A percentile compares a stretch with the other conserved stretches of the same genome.
Conservation (phyloP, 1,284 basidiomycete species). For the Hemileia vastatrix region DNA sequence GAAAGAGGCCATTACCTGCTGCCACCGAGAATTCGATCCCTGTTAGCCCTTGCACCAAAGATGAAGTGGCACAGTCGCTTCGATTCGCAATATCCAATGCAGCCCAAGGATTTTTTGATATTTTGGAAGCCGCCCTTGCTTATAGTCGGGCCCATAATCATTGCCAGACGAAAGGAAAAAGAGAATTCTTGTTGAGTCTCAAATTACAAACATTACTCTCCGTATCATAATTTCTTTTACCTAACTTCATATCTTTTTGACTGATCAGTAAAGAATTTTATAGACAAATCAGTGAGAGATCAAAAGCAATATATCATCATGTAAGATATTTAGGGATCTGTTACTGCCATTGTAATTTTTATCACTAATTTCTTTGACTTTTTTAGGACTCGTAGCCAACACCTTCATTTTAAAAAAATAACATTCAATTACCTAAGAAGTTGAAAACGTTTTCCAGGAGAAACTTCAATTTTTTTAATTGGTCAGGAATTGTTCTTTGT, state of each 20-base stretch:
- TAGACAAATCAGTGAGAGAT: background rate
- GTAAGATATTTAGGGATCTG: too few species aligned
- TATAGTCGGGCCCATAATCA: background rate
- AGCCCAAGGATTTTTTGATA: slow-evolving; percentile 1
- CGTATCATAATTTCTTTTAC: background rate
- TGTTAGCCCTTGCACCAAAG: background rate
- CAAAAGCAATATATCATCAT: too few species aligned
- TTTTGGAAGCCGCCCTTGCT: background rate
- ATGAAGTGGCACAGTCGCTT: slow-evolving; percentile 5
- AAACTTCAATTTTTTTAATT: too few species aligned
- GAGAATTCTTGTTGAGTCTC: background rate
- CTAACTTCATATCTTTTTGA: background rate
- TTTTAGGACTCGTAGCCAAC: too few species aligned
- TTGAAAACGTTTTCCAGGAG: too few species aligned
- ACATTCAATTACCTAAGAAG: too few species aligned
- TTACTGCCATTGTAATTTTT: too few species aligned
- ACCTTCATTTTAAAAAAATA: too few species aligned
- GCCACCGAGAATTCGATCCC: slow-evolving; percentile 43
- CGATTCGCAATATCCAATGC: slow-evolving; percentile 6
- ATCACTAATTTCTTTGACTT: too few species aligned
- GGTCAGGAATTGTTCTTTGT: too few species aligned
- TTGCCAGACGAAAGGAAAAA: background rate
- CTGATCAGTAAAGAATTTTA: background rate
- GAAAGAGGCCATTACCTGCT: slow-evolving; percentile 43
- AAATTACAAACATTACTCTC: background rate